Conservation (phyloP, 768 basidiomycete genomes). For the Fomitopsis serialis region DNA sequence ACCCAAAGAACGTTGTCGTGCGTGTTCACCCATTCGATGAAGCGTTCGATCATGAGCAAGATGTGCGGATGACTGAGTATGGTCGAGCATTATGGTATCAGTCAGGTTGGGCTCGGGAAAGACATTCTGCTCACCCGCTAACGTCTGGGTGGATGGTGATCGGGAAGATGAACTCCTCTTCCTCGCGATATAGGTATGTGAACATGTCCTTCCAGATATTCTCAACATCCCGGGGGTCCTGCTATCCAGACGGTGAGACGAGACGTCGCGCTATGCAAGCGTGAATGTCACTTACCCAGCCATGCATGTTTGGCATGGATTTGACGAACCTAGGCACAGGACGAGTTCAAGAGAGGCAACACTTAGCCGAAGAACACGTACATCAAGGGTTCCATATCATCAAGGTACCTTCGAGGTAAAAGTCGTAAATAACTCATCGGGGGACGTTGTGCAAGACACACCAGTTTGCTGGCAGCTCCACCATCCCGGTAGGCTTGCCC, state of each 20-base stretch:
- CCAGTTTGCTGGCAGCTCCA: conserved; percentile 71
- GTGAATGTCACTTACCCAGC: conserved; percentile 41
- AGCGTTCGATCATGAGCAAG: conserved; percentile 68
- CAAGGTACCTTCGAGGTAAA: conserved; percentile 44
- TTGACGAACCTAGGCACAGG: conserved; percentile 56
- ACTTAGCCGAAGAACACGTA: conserved; percentile 13
- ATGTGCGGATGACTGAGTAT: conserved; percentile 57
- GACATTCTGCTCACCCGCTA: conserved; percentile 55
- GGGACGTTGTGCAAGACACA: conserved; percentile 15
- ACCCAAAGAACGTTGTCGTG: conserved; percentile 69
- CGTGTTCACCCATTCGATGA: conserved; percentile 71
- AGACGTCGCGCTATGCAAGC: not conserved
- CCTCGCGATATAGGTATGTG: conserved; percentile 60
- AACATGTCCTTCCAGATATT: conserved; percentile 76
- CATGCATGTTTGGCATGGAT: conserved; percentile 61
- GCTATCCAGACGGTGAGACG: conserved; percentile 25
- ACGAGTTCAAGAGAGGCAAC: not conserved
- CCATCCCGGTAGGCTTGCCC: conserved; percentile 59
- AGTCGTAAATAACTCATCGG: not conserved
- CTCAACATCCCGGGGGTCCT: conserved; percentile 59
- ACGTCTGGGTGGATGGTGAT: conserved; percentile 80
- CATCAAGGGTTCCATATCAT: conserved; percentile 76
- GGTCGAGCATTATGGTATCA: too few relatives aligned
- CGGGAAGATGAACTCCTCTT: conserved; percentile 63
- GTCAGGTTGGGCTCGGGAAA: too few relatives aligned